Evolutionary conservation across 257 asterid species (phyloP).

Genomic region (Salvia splendens): DNA sequence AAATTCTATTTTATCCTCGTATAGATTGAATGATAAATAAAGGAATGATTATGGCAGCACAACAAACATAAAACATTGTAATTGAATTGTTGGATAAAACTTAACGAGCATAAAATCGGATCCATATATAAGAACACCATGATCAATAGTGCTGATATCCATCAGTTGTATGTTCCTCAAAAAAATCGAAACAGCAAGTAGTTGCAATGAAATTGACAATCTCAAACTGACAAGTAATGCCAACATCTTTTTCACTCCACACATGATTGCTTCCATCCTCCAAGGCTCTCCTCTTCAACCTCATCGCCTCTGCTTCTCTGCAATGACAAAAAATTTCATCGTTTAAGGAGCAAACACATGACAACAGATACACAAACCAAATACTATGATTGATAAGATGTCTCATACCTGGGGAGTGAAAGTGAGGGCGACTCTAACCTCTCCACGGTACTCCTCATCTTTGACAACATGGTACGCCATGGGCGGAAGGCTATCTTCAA

Average conservation of each 20-base stretch:
- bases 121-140: neutral
- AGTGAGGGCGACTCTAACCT: conserved; percentile 71
- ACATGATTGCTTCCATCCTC: conserved; percentile 56
- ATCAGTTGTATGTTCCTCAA: neutral
- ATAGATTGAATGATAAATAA: no score
- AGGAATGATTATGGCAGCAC: neutral
- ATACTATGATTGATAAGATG: neutral
- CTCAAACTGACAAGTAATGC: neutral
- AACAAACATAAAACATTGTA: neutral
- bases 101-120: neutral
- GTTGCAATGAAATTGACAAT: neutral
- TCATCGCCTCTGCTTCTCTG: conserved; percentile 33
- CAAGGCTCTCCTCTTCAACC: conserved; percentile 36
- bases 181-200: conserved; percentile 1
- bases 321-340: conserved; percentile 23
- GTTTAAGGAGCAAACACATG: neutral
- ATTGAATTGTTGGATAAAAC: neutral
- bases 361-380: neutral
- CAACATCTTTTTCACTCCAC: conserved; percentile 26
- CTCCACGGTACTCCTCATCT: conserved; percentile 67
- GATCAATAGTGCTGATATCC: neutral
- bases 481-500: conserved; percentile 50
- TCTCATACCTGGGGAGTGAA: conserved; percentile 54
- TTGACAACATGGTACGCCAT: conserved; percentile 64
- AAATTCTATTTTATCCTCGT: no score